Evolutionary conservation across 1,284 basidiomycete species (phyloP).

Genomic region (Xerocomus minutiporus): DNA sequence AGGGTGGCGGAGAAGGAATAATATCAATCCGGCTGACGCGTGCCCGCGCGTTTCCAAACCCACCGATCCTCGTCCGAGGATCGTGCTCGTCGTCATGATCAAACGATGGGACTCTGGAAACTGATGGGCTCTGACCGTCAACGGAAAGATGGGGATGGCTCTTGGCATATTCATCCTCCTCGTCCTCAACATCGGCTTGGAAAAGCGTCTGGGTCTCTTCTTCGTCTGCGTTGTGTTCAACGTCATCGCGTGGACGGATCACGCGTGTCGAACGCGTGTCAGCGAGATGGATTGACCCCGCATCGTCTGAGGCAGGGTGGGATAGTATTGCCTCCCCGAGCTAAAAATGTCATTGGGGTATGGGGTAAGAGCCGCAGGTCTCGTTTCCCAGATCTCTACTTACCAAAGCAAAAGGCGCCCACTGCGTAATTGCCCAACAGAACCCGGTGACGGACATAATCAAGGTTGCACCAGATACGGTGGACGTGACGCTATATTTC

Average conservation of each 20-base stretch:
- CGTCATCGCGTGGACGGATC: constrained; percentile 22
- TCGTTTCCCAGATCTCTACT: constrained; percentile 23
- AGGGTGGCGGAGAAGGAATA: not conserved
- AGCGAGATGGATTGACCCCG: constrained; percentile 43
- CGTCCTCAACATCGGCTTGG: constrained; percentile 16
- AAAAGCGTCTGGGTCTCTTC: constrained; percentile 23
- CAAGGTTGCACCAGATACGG: constrained; percentile 58
- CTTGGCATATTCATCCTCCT: constrained; percentile 6
- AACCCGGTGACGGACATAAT: constrained; percentile 69
- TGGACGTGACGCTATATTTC: constrained; percentile 53
- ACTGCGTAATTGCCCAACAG: constrained; percentile 75
- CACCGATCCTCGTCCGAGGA: constrained; percentile 6
- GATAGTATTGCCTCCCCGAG: constrained; percentile 70
- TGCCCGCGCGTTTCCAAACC: constrained; percentile 17
- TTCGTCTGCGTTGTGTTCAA: constrained; percentile 24
- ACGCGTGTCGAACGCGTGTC: constrained; percentile 34
- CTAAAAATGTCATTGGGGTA: constrained; percentile 36
- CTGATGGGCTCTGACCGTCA: not conserved
- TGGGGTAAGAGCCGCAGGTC: constrained; percentile 22
- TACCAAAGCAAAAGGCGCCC: constrained; percentile 77
- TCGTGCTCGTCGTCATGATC: constrained; percentile 10
- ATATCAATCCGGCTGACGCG: constrained; percentile 21
- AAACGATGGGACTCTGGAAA: constrained; percentile 3
- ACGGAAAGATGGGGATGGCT: not conserved
- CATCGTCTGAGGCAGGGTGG: constrained; percentile 42